Conservation (phyloP, 2,329 filamentous ascomycete species). For the Eutypella sp. region DNA sequence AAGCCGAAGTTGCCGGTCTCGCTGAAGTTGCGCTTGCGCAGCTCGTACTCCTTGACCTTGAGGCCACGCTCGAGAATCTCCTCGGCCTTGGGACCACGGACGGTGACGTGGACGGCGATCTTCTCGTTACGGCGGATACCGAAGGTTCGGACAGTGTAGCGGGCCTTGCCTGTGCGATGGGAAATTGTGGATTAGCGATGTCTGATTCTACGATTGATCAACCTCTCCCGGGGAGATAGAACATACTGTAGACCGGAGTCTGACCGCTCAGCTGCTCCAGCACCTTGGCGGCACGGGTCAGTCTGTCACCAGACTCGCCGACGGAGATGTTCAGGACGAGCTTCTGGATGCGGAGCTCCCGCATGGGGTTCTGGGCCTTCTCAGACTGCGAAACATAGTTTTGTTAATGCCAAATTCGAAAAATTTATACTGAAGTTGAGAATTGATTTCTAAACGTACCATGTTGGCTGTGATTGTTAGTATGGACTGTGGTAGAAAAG, state of each 20-base stretch:
- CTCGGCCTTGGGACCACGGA: constrained; percentile 98
- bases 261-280: constrained; percentile 99
- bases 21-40: constrained; percentile 99
- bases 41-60: constrained; percentile 99
- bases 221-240: not conserved
- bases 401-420: constrained; percentile 17
- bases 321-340: constrained; percentile 82
- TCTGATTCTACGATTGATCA: constrained; percentile 3
- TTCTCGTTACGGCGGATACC: constrained; percentile 99
- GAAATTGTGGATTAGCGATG: constrained; percentile 10
- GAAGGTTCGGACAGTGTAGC: constrained; percentile 99
- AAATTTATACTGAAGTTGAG: not conserved
- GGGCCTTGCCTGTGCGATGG: constrained; percentile 76
- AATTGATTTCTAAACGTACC: constrained; percentile 24
- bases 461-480: constrained; percentile 31
- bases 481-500: constrained; percentile 14
- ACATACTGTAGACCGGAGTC: constrained; percentile 97
- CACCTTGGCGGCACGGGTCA: constrained; percentile 99
- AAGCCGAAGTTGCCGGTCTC: constrained; percentile 99
- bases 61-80: constrained; percentile 99
- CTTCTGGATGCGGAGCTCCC: constrained; percentile 82
- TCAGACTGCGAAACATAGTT: constrained; percentile 53
- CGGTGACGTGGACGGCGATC: constrained; percentile 98
- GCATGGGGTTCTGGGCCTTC: constrained; percentile 97
- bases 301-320: constrained; percentile 99